These are phyloP conservation scores for Verticillium nubilum DNA, from an alignment of 2,329 filamentous ascomycete genomes.

Conservation along the genomic window DNA sequence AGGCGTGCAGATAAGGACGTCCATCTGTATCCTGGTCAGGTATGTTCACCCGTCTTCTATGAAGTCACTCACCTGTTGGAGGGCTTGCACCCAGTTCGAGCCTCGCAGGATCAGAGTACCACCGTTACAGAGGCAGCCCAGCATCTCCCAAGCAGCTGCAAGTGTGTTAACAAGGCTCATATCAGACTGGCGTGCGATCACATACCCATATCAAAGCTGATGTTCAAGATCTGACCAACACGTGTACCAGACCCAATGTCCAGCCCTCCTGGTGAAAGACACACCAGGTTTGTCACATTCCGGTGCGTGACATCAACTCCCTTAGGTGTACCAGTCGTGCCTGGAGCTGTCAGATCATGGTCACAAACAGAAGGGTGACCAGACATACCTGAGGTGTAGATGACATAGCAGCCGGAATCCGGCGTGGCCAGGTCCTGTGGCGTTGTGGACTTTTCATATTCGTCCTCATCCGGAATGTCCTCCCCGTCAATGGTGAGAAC, in stretches of 20 bases:
- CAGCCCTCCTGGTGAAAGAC: slow-evolving; percentile 43
- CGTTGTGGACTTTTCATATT: not conserved
- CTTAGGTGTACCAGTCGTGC: slow-evolving; percentile 50
- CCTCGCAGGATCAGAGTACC: slow-evolving; percentile 49
- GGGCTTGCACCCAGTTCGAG: slow-evolving; percentile 39
- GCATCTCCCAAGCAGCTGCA: slow-evolving; percentile 54
- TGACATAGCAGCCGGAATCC: slow-evolving; percentile 36
- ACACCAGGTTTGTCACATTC: slow-evolving; percentile 49
- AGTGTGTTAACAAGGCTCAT: not conserved
- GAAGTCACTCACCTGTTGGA: slow-evolving; percentile 32
- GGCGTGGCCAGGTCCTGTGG: slow-evolving; percentile 20
- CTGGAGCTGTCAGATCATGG: not conserved
- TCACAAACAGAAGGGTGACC: not conserved
- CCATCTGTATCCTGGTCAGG: slow-evolving; percentile 26
- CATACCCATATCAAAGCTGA: slow-evolving; percentile 57
- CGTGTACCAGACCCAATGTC: slow-evolving; percentile 41
- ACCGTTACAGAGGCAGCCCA: slow-evolving; percentile 50
- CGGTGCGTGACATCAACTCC: slow-evolving; percentile 51
- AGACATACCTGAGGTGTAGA: slow-evolving; percentile 44
- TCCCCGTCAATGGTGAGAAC: slow-evolving; percentile 2
- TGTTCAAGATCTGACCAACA: slow-evolving; percentile 50
- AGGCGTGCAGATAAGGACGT: slow-evolving; percentile 50
- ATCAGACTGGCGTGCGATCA: not conserved
- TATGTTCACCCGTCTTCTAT: not conserved
- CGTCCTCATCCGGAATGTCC: not conserved